Evolutionary conservation across 306 rosid species (phyloP).

Genomic region (Canavalia gladiata): DNA sequence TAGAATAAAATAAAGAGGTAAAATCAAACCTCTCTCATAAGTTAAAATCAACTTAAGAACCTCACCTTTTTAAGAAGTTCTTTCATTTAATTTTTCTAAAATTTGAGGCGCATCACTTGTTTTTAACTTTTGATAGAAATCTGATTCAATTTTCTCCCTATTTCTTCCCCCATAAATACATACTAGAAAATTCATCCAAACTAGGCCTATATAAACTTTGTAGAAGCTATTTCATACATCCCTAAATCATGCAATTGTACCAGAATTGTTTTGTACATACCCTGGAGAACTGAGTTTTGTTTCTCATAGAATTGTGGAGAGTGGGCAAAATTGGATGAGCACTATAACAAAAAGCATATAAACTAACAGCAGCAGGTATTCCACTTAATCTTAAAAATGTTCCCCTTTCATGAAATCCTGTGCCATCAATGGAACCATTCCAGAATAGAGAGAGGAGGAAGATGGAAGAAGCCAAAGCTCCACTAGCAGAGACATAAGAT

Average conservation of each 20-base stretch:
- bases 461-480: conserved; percentile 77
- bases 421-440: conserved; percentile 79
- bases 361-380: conserved; percentile 73
- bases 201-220: not conserved
- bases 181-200: too few relatives aligned
- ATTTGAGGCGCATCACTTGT: too few relatives aligned
- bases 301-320: conserved; percentile 74
- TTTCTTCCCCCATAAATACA: too few relatives aligned
- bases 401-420: conserved; percentile 77
- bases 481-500: conserved; percentile 83
- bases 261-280: conserved; percentile 53
- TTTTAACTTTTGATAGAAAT: too few relatives aligned
- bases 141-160: too few relatives aligned
- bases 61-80: too few relatives aligned
- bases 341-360: conserved; percentile 79
- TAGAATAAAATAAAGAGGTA: too few relatives aligned
- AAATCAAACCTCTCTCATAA: too few relatives aligned
- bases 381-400: conserved; percentile 60
- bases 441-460: conserved; percentile 67
- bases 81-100: too few relatives aligned
- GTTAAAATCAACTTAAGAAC: too few relatives aligned
- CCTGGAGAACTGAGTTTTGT: conserved; percentile 72
- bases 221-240: not conserved
- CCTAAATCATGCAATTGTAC: not conserved
- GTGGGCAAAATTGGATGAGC: conserved; percentile 90